Conservation (phyloP, 2,329 filamentous ascomycete species). For the Stagonosporopsis vannaccii region DNA sequence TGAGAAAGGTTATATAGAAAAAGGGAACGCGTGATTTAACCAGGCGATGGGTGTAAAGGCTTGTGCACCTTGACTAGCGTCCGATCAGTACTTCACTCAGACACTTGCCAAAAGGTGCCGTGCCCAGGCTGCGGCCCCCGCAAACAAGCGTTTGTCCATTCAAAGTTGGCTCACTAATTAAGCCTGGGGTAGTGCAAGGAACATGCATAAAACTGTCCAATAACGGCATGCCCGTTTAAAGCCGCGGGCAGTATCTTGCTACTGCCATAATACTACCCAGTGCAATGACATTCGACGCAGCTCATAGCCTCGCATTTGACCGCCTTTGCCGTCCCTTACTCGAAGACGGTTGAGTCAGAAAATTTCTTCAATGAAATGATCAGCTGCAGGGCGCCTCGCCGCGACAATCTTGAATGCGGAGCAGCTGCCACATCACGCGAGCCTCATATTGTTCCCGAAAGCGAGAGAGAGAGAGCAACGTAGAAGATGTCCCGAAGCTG, state of each 20-base stretch:
- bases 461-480: constrained; percentile 2
- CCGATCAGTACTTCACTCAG: constrained; percentile 11
- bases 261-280: not conserved
- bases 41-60: constrained; percentile 18
- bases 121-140: constrained; percentile 25
- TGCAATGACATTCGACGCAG: not conserved
- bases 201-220: constrained; percentile 1
- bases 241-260: not conserved
- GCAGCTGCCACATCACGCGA: constrained; percentile 16
- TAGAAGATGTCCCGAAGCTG: constrained; percentile 17
- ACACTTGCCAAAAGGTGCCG: constrained; percentile 10
- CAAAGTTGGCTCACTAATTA: constrained; percentile 16
- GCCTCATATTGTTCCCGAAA: not conserved
- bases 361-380: not conserved
- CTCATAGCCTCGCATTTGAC: not conserved
- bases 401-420: constrained; percentile 11
- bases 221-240: not conserved
- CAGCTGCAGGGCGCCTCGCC: constrained; percentile 5
- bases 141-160: constrained; percentile 32
- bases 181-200: constrained; percentile 37
- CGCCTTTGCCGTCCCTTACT: not conserved
- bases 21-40: constrained; percentile 29
- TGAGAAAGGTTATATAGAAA: constrained; percentile 21
- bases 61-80: constrained; percentile 11
- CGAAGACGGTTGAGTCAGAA: not conserved